A percentile compares a stretch with the other conserved stretches of the same genome.
These are phyloP conservation scores for Candida yuanshanica DNA, from an alignment of 805 yeast species.

Conservation along the genomic window DNA sequence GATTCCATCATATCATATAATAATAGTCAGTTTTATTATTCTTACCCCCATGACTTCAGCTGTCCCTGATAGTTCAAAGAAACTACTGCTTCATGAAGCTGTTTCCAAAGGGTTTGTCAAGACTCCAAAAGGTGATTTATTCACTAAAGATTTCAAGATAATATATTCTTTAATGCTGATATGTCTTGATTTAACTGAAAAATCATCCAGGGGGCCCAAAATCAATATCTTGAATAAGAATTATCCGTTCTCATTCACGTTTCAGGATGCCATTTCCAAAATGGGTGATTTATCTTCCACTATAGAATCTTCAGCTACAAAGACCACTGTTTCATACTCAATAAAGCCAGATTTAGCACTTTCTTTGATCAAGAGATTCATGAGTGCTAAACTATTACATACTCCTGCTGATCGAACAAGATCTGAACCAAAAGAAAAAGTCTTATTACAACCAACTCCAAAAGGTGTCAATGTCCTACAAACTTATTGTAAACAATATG, in stretches of 20 bases:
- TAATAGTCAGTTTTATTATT: too few relatives aligned
- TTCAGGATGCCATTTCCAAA: slow-evolving; percentile 42
- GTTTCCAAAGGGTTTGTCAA: slow-evolving; percentile 40
- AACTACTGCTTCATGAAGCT: slow-evolving; percentile 34
- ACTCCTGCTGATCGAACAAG: slow-evolving; percentile 72
- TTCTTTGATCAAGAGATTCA: slow-evolving; percentile 44
- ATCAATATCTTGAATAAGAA: slow-evolving; percentile 26
- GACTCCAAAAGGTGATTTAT: slow-evolving; percentile 48
- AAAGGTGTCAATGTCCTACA: slow-evolving; percentile 76
- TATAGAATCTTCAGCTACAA: slow-evolving; percentile 43
- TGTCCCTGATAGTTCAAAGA: not conserved
- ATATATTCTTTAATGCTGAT: slow-evolving; percentile 50
- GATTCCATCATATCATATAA: too few relatives aligned
- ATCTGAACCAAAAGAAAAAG: slow-evolving; percentile 34
- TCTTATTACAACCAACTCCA: slow-evolving; percentile 76
- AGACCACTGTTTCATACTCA: slow-evolving; percentile 48
- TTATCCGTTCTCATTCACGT: slow-evolving; percentile 48
- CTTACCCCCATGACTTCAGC: not conserved
- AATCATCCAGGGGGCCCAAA: slow-evolving; percentile 20
- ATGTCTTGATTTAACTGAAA: slow-evolving; percentile 34
- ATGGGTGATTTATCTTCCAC: slow-evolving; percentile 47
- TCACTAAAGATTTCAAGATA: slow-evolving; percentile 51
- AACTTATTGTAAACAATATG: slow-evolving; percentile 51
- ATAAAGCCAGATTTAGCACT: slow-evolving; percentile 46
- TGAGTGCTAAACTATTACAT: slow-evolving; percentile 61